Evolutionary conservation across 1,139 yeast species (phyloP).

Genomic region (Suhomyces anneliseae): DNA sequence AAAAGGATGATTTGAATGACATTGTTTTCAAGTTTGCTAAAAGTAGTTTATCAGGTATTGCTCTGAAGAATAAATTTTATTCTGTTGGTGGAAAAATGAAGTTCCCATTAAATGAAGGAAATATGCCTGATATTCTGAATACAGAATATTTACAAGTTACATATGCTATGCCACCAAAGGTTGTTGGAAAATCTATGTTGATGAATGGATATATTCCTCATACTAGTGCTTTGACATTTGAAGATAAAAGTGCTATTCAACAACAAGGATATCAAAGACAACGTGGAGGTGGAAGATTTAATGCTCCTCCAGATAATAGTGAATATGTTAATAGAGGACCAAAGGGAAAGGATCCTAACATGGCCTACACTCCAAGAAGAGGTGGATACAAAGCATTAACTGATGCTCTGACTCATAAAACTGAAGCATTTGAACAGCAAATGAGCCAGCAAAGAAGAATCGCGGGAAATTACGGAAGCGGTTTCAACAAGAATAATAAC

Average conservation of each 20-base stretch:
- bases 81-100: conserved; percentile 44
- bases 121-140: conserved; percentile 58
- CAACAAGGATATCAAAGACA: conserved; percentile 42
- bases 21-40: conserved; percentile 47
- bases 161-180: conserved; percentile 57
- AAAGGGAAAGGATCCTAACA: conserved; percentile 34
- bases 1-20: conserved; percentile 24
- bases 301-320: conserved; percentile 33
- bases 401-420: conserved; percentile 11
- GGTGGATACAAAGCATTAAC: conserved; percentile 45
- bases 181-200: conserved; percentile 74
- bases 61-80: conserved; percentile 45
- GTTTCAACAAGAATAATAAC: conserved; percentile 9
- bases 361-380: conserved; percentile 36
- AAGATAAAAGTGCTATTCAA: conserved; percentile 65
- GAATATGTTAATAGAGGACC: conserved; percentile 47
- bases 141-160: conserved; percentile 54
- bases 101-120: conserved; percentile 63
- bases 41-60: conserved; percentile 70
- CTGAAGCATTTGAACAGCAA: conserved; percentile 14
- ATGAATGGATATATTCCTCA: conserved; percentile 76
- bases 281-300: conserved; percentile 31
- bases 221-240: conserved; percentile 58
- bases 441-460: conserved; percentile 7
- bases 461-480: conserved; percentile 11